Evolutionary conservation across 805 yeast species (phyloP).

Genomic region (Wickerhamomyces chaumierensis): DNA sequence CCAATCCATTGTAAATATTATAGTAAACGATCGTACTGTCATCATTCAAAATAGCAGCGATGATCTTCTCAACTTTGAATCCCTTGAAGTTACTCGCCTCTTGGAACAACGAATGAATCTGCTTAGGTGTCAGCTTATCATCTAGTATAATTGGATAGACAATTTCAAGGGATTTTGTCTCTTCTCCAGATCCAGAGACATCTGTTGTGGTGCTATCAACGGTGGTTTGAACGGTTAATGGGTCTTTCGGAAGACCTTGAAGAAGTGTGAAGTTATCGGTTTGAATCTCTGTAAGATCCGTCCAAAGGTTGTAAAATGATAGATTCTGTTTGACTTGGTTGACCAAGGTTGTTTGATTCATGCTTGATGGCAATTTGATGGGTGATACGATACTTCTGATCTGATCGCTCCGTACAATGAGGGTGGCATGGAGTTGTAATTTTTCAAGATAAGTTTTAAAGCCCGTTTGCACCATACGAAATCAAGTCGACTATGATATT

Average conservation of each 20-base stretch:
- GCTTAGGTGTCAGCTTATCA: slow-evolving; percentile 22
- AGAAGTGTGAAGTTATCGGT: slow-evolving; percentile 4
- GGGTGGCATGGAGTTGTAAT: no score
- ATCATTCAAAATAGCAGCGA: slow-evolving; percentile 44
- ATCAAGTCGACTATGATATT: no score
- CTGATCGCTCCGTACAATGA: no score
- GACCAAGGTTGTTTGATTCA: neutral
- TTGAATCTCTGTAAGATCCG: slow-evolving; percentile 8
- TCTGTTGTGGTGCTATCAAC: neutral
- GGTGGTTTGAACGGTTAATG: slow-evolving; percentile 2
- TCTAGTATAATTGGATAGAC: slow-evolving; percentile 2
- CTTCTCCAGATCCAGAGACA: slow-evolving; percentile 7
- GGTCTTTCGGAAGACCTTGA: slow-evolving; percentile 15
- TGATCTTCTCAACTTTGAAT: slow-evolving; percentile 31
- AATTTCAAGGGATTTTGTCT: slow-evolving; percentile 1
- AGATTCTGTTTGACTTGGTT: slow-evolving; percentile 14
- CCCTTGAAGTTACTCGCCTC: slow-evolving; percentile 9
- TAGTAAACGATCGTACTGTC: slow-evolving; percentile 70
- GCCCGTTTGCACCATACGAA: no score
- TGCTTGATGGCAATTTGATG: neutral
- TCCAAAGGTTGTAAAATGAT: slow-evolving; percentile 14
- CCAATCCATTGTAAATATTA: slow-evolving; percentile 53
- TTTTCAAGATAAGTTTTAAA: no score
- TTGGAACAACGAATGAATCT: slow-evolving; percentile 30
- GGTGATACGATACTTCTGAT: neutral